A percentile compares a stretch with the other conserved stretches of the same genome.
phyloP scores from a whole-genome alignment of 2,329 filamentous ascomycete species.

The Ophiostoma pallidulum region DNA sequence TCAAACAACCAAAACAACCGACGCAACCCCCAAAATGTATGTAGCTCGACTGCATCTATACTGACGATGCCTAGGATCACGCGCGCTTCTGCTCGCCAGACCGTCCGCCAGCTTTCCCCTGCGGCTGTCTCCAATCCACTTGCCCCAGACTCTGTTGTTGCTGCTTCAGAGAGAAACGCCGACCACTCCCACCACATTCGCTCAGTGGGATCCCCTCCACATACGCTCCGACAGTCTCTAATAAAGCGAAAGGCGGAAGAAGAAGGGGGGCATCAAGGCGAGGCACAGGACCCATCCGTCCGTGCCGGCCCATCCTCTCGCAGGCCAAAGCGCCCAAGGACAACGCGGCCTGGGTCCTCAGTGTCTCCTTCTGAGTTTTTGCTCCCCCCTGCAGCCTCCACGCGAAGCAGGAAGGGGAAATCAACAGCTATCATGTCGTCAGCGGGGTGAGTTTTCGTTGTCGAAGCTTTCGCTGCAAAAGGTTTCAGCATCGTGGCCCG shows the following conservation, averaged over 20 bases:
- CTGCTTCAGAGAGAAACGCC: constrained; percentile 25
- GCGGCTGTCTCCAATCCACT: constrained; percentile 25
- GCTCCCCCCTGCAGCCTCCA: constrained; percentile 29
- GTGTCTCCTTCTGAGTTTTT: constrained; percentile 23
- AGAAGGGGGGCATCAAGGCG: not conserved
- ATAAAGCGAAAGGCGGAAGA: constrained; percentile 2
- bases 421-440: constrained; percentile 60
- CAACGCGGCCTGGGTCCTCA: constrained; percentile 35
- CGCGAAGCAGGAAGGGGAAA: constrained; percentile 52
- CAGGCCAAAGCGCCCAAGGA: constrained; percentile 59
- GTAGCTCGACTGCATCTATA: no score
- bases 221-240: constrained; percentile 10
- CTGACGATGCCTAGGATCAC: constrained; percentile 93
- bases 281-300: constrained; percentile 16
- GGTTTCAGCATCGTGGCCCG: no score
- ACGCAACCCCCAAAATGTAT: constrained; percentile 19
- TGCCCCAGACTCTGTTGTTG: constrained; percentile 33
- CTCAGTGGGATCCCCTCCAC: constrained; percentile 10
- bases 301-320: constrained; percentile 34
- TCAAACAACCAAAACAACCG: no score
- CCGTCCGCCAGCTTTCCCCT: constrained; percentile 53
- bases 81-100: constrained; percentile 87
- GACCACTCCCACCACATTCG: constrained; percentile 28
- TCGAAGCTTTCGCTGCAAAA: not conserved
- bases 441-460: constrained; percentile 50